phyloP scores from a whole-genome alignment of 208 protist species.

The Acanthamoeba quina region DNA sequence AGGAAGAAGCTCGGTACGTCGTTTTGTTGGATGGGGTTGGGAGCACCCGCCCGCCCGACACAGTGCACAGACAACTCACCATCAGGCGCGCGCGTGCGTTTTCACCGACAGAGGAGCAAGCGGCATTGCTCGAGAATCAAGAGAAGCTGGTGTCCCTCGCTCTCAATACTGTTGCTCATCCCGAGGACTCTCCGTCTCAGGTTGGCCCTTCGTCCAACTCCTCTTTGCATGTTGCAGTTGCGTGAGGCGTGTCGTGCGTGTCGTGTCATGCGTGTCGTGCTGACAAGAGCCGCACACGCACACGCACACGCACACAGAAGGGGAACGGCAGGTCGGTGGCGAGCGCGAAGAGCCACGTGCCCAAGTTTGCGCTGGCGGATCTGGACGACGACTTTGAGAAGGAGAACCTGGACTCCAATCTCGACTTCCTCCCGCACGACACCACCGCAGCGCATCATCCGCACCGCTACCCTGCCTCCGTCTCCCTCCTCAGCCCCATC shows the following conservation, averaged over 20 bases:
- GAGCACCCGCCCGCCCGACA: no score
- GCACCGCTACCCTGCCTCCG: background rate
- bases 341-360: background rate
- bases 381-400: background rate
- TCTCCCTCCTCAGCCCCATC: conserved; percentile 37
- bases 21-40: no score
- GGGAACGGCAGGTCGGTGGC: background rate
- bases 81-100: background rate
- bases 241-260: no score
- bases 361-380: background rate
- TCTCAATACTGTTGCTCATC: background rate
- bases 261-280: no score
- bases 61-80: background rate
- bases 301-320: background rate
- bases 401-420: conserved; percentile 29
- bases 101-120: conserved; percentile 24
- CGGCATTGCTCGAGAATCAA: conserved; percentile 8
- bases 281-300: background rate
- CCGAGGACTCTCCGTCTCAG: background rate
- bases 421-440: background rate
- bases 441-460: background rate
- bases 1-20: background rate
- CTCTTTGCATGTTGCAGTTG: background rate
- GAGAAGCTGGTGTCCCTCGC: conserved; percentile 40
- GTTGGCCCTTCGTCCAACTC: background rate